These are phyloP conservation scores for Microstegium vimineum DNA, from an alignment of 176 grass and related monocot genomes.

Conservation along the genomic window DNA sequence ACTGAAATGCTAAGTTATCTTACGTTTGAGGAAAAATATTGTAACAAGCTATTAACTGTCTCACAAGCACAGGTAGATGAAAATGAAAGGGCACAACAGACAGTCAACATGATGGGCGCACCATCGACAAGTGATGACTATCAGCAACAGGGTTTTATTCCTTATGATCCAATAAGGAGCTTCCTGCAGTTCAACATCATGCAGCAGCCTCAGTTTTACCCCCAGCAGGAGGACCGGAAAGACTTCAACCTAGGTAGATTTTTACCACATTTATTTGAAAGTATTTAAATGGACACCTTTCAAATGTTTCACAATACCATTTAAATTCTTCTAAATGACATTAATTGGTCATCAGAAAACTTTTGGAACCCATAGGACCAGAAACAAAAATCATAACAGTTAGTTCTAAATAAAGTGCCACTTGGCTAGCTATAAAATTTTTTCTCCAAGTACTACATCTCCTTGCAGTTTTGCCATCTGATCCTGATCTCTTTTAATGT, in stretches of 20 bases:
- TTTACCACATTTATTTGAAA: background rate
- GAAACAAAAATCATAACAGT: background rate
- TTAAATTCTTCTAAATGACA: background rate
- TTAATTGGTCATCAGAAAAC: background rate
- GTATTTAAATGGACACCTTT: background rate
- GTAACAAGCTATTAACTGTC: background rate
- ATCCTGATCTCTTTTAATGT: background rate
- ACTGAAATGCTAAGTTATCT: background rate
- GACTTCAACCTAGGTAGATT: slow-evolving; percentile 52
- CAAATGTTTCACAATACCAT: background rate
- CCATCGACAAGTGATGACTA: slow-evolving; percentile 58
- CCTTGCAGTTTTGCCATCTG: background rate
- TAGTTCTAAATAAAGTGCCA: background rate
- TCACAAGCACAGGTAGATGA: slow-evolving; percentile 42
- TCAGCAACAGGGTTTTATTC: slow-evolving; percentile 53
- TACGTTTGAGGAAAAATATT: background rate
- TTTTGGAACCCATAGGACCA: background rate
- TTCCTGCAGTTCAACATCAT: slow-evolving; percentile 76
- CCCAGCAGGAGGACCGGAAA: slow-evolving; percentile 49
- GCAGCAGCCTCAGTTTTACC: slow-evolving; percentile 59
- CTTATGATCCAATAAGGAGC: slow-evolving; percentile 61
- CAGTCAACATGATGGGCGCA: slow-evolving; percentile 58
- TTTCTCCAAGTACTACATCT: background rate
- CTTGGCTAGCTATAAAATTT: background rate
- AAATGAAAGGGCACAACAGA: slow-evolving; percentile 69